Percentiles rank a stretch among this genome's conserved stretches.
These are phyloP conservation scores for Cichorium intybus DNA, from an alignment of 140 eudicot species.

Conservation along the genomic window DNA sequence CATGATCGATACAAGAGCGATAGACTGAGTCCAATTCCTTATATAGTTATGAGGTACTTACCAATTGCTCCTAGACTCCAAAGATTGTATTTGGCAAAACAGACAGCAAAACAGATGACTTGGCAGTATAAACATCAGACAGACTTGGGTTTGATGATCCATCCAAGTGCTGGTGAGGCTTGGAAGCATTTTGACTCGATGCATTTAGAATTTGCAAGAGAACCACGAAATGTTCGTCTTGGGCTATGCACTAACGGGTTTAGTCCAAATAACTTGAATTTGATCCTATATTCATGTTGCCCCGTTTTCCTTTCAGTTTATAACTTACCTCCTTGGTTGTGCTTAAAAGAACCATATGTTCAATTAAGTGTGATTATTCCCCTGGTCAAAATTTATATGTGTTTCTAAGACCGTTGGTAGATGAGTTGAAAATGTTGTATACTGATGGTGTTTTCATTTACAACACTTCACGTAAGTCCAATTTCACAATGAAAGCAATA, in stretches of 20 bases:
- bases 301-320: too few relatives aligned
- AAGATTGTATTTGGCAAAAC: background rate
- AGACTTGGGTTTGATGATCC: background rate
- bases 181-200: background rate
- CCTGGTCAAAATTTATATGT: background rate
- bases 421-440: constrained; percentile 2
- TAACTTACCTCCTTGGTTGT: too few relatives aligned
- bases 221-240: background rate
- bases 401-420: background rate
- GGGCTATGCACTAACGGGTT: background rate
- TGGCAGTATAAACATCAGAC: background rate
- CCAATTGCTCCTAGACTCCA: constrained; percentile 2
- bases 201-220: background rate
- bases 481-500: constrained; percentile 2
- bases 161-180: background rate
- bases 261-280: background rate
- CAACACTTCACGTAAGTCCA: background rate
- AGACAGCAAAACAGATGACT: background rate
- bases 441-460: background rate
- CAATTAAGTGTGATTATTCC: constrained; percentile 1
- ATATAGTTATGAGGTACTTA: background rate
- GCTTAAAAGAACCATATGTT: too few relatives aligned
- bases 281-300: background rate
- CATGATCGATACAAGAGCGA: background rate
- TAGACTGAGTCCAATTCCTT: background rate